Evolutionary conservation across 2,329 filamentous ascomycete species (phyloP).

Genomic region (Phialophora expanda): DNA sequence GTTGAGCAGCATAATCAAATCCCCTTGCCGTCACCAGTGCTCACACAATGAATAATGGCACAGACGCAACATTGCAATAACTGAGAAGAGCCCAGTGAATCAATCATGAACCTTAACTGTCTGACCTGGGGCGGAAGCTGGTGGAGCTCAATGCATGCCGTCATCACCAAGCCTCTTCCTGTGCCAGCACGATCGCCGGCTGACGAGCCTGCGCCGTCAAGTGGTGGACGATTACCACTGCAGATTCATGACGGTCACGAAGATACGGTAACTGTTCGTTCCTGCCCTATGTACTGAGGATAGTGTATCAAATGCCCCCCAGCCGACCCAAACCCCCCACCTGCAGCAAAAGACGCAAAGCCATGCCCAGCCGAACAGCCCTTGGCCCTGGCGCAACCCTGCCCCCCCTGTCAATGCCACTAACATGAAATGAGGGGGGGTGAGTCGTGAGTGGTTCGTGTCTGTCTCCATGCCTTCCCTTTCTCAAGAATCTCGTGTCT

Average conservation of each 20-base stretch:
- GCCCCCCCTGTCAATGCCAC: constrained; percentile 11
- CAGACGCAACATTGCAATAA: constrained; percentile 3
- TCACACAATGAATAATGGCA: constrained; percentile 11
- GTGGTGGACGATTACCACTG: constrained; percentile 1
- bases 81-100: neutral
- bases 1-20: constrained; percentile 1
- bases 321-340: constrained; percentile 2
- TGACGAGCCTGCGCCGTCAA: constrained; percentile 7
- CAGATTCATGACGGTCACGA: constrained; percentile 8
- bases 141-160: constrained; percentile 19
- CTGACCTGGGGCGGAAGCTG: neutral
- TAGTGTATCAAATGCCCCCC: neutral
- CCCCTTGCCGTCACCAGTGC: constrained; percentile 8
- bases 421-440: constrained; percentile 6
- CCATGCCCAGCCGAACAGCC: constrained; percentile 10
- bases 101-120: neutral
- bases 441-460: constrained; percentile 15
- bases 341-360: constrained; percentile 18
- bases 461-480: constrained; percentile 9
- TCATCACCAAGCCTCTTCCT: constrained; percentile 9
- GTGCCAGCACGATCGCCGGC: constrained; percentile 2
- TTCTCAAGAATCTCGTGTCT: constrained; percentile 23
- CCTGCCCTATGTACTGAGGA: constrained; percentile 6
- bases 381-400: constrained; percentile 11
- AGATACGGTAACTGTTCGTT: constrained; percentile 11